Percentiles rank a stretch among this genome's conserved stretches.
Conservation (phyloP, 2,329 filamentous ascomycete genomes). For the Aureobasidium lini region DNA sequence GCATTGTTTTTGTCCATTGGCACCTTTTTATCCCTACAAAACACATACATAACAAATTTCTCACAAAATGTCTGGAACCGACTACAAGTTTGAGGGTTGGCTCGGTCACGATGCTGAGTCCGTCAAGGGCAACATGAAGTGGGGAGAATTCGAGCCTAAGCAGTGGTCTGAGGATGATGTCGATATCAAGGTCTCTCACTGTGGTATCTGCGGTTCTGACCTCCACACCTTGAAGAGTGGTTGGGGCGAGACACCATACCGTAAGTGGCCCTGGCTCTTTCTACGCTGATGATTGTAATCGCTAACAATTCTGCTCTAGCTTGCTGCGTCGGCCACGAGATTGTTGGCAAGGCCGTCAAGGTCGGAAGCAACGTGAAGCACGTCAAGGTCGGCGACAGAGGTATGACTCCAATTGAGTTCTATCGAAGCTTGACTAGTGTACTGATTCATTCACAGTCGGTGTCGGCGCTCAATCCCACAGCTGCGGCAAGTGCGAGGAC, state of each 20-base stretch:
- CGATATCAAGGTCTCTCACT: slow-evolving; percentile 33
- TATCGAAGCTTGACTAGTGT: neutral
- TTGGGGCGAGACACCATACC: slow-evolving; percentile 26
- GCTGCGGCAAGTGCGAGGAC: slow-evolving; percentile 43
- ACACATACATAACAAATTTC: neutral
- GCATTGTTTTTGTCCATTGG: neutral
- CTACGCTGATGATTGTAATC: neutral
- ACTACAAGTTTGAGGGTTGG: slow-evolving; percentile 52
- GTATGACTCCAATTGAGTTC: neutral
- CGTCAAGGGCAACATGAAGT: slow-evolving; percentile 47
- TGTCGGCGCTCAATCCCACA: slow-evolving; percentile 41
- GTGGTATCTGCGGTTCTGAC: slow-evolving; percentile 29
- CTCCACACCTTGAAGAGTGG: slow-evolving; percentile 28
- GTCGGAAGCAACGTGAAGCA: slow-evolving; percentile 21
- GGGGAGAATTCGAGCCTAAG: slow-evolving; percentile 40
- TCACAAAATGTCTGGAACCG: slow-evolving; percentile 20
- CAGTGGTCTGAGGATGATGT: slow-evolving; percentile 23
- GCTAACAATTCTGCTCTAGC: neutral
- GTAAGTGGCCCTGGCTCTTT: neutral
- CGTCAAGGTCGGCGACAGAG: slow-evolving; percentile 28
- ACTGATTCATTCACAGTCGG: slow-evolving; percentile 29
- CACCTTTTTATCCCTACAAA: neutral
- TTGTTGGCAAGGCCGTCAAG: slow-evolving; percentile 20
- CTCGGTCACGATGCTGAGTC: slow-evolving; percentile 44
- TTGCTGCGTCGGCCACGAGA: slow-evolving; percentile 21